These are phyloP conservation scores for Cercophora newfieldiana DNA, from an alignment of 495 filamentous ascomycete species.

Conservation along the genomic window DNA sequence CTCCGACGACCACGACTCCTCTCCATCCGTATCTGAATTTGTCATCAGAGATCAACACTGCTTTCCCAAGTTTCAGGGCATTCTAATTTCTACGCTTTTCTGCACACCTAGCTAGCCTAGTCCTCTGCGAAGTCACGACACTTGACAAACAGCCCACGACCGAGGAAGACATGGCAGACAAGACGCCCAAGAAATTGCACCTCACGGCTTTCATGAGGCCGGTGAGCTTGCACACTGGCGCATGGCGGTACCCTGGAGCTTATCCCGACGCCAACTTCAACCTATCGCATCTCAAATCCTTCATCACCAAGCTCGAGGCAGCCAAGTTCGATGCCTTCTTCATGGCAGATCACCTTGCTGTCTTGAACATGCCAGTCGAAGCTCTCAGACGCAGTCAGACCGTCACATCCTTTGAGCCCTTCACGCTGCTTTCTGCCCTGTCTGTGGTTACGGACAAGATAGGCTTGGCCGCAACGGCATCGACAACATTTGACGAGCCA, in stretches of 20 bases:
- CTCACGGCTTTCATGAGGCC: conserved; percentile 63
- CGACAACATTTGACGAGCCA: conserved; percentile 56
- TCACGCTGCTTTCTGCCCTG: conserved; percentile 51
- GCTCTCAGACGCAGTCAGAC: conserved; percentile 59
- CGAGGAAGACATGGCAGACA: conserved; percentile 12
- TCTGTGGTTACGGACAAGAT: conserved; percentile 52
- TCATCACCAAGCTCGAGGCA: conserved; percentile 56
- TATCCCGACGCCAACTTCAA: conserved; percentile 63
- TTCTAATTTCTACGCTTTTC: not conserved
- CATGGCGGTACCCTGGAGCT: conserved; percentile 57
- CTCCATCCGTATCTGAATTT: not conserved
- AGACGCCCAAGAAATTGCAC: conserved; percentile 40
- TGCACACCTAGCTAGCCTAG: not conserved
- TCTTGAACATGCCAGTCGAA: conserved; percentile 59
- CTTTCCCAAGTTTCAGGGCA: not conserved
- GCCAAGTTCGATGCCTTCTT: conserved; percentile 65
- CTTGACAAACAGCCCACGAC: not conserved
- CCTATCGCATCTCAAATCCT: conserved; percentile 52
- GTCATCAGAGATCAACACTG: not conserved
- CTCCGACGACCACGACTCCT: not conserved
- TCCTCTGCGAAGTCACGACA: too few species aligned
- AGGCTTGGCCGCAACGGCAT: conserved; percentile 53
- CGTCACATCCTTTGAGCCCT: conserved; percentile 54
- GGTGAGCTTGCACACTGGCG: conserved; percentile 57
- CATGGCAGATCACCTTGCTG: conserved; percentile 61